Conservation (phyloP, 306 rosid genomes). For the Begonia loranthoides region DNA sequence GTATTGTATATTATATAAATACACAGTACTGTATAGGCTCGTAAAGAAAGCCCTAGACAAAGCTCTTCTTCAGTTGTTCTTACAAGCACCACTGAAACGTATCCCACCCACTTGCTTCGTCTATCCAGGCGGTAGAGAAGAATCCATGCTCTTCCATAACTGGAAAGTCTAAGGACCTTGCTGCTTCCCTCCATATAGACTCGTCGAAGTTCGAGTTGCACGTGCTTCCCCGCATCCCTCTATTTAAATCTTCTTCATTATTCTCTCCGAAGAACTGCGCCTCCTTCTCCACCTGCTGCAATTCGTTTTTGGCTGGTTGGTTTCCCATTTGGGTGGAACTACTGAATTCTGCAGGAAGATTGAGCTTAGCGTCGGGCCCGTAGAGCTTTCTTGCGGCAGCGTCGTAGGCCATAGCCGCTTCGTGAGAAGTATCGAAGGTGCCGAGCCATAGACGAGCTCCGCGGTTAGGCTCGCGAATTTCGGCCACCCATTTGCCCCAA, state of each 20-base stretch:
- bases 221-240: slow-evolving; percentile 19
- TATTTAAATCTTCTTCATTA: slow-evolving; percentile 2
- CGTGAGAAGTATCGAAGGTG: slow-evolving; percentile 50
- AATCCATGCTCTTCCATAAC: slow-evolving; percentile 15
- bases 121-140: slow-evolving; percentile 14
- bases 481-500: slow-evolving; percentile 94
- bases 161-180: slow-evolving; percentile 42
- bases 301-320: neutral
- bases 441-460: slow-evolving; percentile 85
- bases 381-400: slow-evolving; percentile 54
- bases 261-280: neutral
- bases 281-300: neutral
- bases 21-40: too few relatives aligned
- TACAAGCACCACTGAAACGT: slow-evolving; percentile 49
- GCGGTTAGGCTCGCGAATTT: slow-evolving; percentile 72
- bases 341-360: slow-evolving; percentile 24
- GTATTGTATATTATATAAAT: too few relatives aligned
- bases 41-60: too few relatives aligned
- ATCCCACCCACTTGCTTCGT: slow-evolving; percentile 30
- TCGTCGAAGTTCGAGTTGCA: slow-evolving; percentile 26
- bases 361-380: slow-evolving; percentile 61
- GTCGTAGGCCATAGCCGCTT: slow-evolving; percentile 70
- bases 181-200: slow-evolving; percentile 52
- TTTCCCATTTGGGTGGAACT: neutral
- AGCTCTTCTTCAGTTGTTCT: too few relatives aligned